Base-by-base conservation (phyloP, 768 basidiomycete species). In the Pleurotus citrinopileatus region DNA sequence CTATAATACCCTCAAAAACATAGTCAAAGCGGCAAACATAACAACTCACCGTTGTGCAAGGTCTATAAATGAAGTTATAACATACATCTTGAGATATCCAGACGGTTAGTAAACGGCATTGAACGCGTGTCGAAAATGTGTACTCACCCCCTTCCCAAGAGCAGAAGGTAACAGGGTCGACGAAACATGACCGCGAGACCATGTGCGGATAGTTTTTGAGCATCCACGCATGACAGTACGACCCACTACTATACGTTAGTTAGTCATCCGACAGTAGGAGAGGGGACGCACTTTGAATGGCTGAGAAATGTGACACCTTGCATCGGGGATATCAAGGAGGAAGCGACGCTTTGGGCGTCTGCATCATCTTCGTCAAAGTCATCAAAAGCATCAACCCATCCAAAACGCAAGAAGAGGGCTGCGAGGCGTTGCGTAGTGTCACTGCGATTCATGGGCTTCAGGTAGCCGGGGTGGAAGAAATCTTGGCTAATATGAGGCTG, bases 81-180 rank as follows among this genome's bases (percentile, higher is more conserved):
- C 94, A 95, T 23, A 95, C 83, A 68, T 94, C 92, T 89, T 61
- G 37, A 54, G 27, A 47, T 54, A 42, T 28, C 44, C 10, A 48
- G 15, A 15, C 22, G 38, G 17, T 20, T n/a, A 26, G 42, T 10
- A 17, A 38, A 20, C 48, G 27, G n/a, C 5, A 40, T 10, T 17
- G 3, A 22, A 22, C 42, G 23, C 15, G 19, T 54, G n/a, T 10
- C 27, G 8, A 29, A 37, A n/a, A 19, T 46, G 8, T 54, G 34
- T 7, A 75, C 81, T 55, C 61, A 88, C 89, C 88, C 56, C 93
- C 94, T 79, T 97, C 94, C 94, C 94, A 98, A 4, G 88, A 83
- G 67, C 92, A 94, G 68, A 94, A 92, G 0, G 87, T 82, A 25
- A 90, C 87, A 7, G 95, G 93, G 63, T 98, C 95, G 27, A 94